A percentile compares a stretch with the other conserved stretches of the same genome.
Conservation (phyloP, 1,139 yeast species). For the Nakaseomyces nivariensis region DNA sequence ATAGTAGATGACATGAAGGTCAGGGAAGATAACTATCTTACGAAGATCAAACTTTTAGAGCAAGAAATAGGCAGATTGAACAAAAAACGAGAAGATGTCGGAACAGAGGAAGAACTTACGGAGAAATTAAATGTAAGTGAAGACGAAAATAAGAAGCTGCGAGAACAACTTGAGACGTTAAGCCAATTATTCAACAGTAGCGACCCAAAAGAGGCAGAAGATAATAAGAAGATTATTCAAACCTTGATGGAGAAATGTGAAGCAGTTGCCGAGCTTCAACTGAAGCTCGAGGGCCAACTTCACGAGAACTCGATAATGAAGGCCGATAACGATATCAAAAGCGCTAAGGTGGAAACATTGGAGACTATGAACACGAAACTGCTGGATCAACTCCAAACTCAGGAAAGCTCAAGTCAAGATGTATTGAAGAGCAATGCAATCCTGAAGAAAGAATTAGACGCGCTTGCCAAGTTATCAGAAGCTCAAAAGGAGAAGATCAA, state of each 20-base stretch:
- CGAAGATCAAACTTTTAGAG: conserved; percentile 42
- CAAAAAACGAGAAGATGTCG: conserved; percentile 19
- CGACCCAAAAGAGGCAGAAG: conserved; percentile 3
- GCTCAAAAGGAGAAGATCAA: conserved; percentile 13
- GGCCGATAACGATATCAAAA: conserved; percentile 9
- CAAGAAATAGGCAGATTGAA: conserved; percentile 49
- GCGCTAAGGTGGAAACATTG: conserved; percentile 9
- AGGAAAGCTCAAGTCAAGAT: conserved; percentile 12
- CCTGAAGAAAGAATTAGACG: conserved; percentile 12
- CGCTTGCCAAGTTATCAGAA: conserved; percentile 9
- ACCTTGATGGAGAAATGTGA: conserved; percentile 20
- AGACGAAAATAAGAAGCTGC: conserved; percentile 38
- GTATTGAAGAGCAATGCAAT: conserved; percentile 12
- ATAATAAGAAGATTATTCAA: conserved; percentile 7
- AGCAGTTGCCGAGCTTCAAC: conserved; percentile 16
- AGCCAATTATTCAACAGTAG: conserved; percentile 24
- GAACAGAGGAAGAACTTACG: conserved; percentile 17
- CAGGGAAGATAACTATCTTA: conserved; percentile 37
- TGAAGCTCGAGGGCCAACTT: conserved; percentile 14
- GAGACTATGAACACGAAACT: conserved; percentile 16
- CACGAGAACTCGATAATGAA: conserved; percentile 9
- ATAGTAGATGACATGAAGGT: conserved; percentile 41
- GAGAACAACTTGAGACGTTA: conserved; percentile 35
- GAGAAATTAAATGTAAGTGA: conserved; percentile 36
- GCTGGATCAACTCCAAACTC: conserved; percentile 15